Conservation (phyloP, 176 grass and related monocot species). For the Musa acuminata region DNA sequence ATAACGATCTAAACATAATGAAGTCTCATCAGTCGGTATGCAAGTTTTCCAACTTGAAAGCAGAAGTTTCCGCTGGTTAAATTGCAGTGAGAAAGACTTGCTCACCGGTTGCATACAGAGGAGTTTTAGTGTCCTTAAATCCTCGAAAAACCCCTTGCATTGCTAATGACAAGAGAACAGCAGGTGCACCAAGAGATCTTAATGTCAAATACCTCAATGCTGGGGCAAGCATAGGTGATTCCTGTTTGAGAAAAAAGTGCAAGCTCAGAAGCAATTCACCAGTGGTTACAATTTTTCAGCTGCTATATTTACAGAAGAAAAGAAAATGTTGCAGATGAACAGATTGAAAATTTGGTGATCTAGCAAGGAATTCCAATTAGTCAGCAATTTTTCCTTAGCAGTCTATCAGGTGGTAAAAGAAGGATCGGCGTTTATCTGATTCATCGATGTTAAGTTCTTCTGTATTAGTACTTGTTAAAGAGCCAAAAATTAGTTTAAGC, state of each 20-base stretch:
- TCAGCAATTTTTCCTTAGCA: background rate
- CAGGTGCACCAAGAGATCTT: conserved; percentile 80
- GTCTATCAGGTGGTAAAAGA: background rate
- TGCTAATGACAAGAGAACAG: conserved; percentile 83
- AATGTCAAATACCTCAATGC: conserved; percentile 81
- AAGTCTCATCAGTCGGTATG: no score
- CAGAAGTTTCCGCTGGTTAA: background rate
- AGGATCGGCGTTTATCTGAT: background rate
- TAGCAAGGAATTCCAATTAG: background rate
- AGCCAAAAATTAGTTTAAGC: background rate
- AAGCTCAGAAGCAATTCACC: background rate
- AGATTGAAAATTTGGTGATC: background rate
- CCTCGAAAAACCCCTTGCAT: conserved; percentile 99
- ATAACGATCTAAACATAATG: no score
- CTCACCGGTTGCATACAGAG: conserved; percentile 84
- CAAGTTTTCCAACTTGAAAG: no score
- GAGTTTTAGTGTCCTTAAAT: conserved; percentile 87
- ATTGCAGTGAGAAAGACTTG: background rate
- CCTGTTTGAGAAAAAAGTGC: conserved; percentile 20
- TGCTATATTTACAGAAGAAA: background rate
- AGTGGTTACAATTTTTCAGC: background rate
- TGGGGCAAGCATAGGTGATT: conserved; percentile 65
- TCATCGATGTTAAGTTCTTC: background rate
- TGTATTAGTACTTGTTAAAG: background rate
- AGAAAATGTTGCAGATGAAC: background rate